A percentile compares a stretch with the other conserved stretches of the same genome.
phyloP scores from a whole-genome alignment of 352 stramenopile genomes.

The Phytophthora constricta region DNA sequence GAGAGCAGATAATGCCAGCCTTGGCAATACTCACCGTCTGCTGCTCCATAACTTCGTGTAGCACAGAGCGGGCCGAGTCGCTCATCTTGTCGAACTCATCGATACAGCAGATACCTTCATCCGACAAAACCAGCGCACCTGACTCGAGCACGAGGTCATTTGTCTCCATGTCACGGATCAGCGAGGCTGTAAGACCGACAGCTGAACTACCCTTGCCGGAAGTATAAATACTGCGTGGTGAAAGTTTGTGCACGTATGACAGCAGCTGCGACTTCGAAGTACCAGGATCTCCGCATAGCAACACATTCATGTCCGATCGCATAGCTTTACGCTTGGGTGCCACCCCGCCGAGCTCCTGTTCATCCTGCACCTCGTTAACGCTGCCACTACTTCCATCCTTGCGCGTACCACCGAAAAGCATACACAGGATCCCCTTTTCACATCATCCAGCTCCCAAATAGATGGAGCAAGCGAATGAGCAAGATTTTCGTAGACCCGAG shows the following conservation, averaged over 20 bases:
- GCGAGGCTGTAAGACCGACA: constrained; percentile 98
- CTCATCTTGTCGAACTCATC: constrained; percentile 99
- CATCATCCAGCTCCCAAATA: constrained; percentile 97
- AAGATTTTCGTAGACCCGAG: constrained; percentile 84
- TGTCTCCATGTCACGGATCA: constrained; percentile 97
- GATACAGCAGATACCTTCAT: constrained; percentile 99
- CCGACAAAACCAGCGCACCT: constrained; percentile 96
- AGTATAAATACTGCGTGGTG: constrained; percentile 98
- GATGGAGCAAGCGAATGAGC: constrained; percentile 83
- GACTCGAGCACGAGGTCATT: constrained; percentile 98
- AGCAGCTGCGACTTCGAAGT: constrained; percentile 98
- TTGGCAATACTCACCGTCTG: constrained; percentile 99
- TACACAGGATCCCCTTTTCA: constrained; percentile 98
- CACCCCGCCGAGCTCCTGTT: constrained; percentile 44
- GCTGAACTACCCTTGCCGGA: constrained; percentile 97
- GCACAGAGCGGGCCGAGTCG: constrained; percentile 96
- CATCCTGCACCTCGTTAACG: constrained; percentile 48
- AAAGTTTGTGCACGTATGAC: constrained; percentile 97
- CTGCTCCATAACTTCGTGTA: constrained; percentile 99
- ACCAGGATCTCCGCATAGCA: constrained; percentile 98
- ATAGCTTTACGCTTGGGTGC: constrained; percentile 67
- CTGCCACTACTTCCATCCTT: constrained; percentile 69
- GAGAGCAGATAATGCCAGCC: constrained; percentile 97
- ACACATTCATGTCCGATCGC: constrained; percentile 98
- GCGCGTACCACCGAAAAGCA: constrained; percentile 98